phyloP scores from a whole-genome alignment of 768 basidiomycete genomes.

The Tephrocybe sp. region DNA sequence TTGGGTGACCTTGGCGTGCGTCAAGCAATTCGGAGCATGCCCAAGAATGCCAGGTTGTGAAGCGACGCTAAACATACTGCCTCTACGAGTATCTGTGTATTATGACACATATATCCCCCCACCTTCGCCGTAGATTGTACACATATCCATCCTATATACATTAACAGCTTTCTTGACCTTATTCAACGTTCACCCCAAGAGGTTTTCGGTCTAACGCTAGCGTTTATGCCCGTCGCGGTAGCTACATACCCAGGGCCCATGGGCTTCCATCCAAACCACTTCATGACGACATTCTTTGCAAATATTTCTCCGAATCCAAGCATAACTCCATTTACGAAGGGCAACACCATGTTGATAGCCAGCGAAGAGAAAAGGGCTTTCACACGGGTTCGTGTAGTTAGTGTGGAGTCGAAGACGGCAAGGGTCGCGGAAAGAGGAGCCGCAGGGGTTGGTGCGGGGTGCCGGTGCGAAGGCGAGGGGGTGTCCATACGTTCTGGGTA shows the following conservation, averaged over 20 bases:
- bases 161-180: background rate
- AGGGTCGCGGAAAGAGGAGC: constrained; percentile 54
- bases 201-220: constrained; percentile 12
- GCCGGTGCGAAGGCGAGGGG: constrained; percentile 39
- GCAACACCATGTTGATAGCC: constrained; percentile 82
- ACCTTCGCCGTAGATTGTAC: background rate
- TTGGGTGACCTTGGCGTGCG: constrained; percentile 81
- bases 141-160: background rate
- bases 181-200: constrained; percentile 24
- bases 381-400: constrained; percentile 66
- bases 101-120: background rate
- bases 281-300: constrained; percentile 72
- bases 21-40: constrained; percentile 77
- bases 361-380: constrained; percentile 71
- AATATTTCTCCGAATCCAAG: constrained; percentile 96
- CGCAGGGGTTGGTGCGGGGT: constrained; percentile 20
- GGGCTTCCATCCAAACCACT: constrained; percentile 50
- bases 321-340: constrained; percentile 95
- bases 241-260: constrained; percentile 35
- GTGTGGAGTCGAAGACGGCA: constrained; percentile 66
- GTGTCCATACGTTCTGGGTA: constrained; percentile 65
- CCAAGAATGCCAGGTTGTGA: constrained; percentile 64
- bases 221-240: constrained; percentile 35
- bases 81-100: constrained; percentile 1
- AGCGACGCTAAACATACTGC: background rate